Conservation (phyloP, 768 basidiomycete species). For the Favolaschia claudopus region DNA sequence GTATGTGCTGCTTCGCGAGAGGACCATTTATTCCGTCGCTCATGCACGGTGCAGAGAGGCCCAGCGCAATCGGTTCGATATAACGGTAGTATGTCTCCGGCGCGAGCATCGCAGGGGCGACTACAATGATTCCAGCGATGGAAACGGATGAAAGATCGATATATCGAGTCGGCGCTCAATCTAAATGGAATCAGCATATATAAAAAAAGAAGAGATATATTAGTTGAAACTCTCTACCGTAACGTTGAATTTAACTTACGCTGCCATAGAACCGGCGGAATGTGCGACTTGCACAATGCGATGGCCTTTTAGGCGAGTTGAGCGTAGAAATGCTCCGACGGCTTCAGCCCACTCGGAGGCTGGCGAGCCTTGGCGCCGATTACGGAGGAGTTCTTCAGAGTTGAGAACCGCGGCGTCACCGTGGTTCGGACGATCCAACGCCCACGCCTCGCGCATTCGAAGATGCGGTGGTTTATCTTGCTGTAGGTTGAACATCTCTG, state of each 20-base stretch:
- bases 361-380: constrained; percentile 14
- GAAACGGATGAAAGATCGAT: constrained; percentile 1
- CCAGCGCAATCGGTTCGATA: constrained; percentile 3
- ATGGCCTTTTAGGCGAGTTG: constrained; percentile 25
- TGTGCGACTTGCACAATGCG: constrained; percentile 33
- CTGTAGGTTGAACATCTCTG: background rate
- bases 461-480: background rate
- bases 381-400: background rate
- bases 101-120: constrained; percentile 8
- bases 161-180: constrained; percentile 1
- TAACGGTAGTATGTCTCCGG: background rate
- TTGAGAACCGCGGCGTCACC: constrained; percentile 11
- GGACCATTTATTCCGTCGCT: constrained; percentile 9
- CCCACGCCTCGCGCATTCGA: constrained; percentile 5
- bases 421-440: constrained; percentile 9
- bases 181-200: background rate
- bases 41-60: background rate
- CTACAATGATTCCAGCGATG: background rate
- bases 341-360: constrained; percentile 32
- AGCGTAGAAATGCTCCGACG: constrained; percentile 30
- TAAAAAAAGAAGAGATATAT: too few relatives aligned
- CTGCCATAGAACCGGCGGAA: constrained; percentile 34
- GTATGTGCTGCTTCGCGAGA: constrained; percentile 5
- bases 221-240: too few relatives aligned
- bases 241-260: too few relatives aligned